Percentiles rank a stretch among this genome's conserved stretches.
Conservation (phyloP, 1,139 yeast species). For the Ogataea hybrid region DNA sequence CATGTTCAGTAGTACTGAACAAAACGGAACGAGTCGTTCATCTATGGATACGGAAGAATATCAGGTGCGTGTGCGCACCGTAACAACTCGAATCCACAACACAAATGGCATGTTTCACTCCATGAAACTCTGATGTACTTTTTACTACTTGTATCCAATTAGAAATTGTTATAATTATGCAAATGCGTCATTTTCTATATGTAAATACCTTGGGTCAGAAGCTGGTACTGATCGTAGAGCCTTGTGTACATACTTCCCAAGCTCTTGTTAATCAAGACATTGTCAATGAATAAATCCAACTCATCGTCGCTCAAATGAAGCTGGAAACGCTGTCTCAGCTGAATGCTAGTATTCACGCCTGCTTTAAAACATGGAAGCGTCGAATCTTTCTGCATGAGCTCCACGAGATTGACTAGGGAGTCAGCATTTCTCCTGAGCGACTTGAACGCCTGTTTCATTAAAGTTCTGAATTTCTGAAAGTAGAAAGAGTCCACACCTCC, state of each 20-base stretch:
- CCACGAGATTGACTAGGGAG: slow-evolving; percentile 76
- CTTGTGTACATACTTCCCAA: slow-evolving; percentile 88
- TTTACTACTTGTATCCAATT: not conserved
- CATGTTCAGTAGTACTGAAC: slow-evolving; percentile 1
- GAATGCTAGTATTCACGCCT: slow-evolving; percentile 78
- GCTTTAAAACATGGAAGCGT: slow-evolving; percentile 86
- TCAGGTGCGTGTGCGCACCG: slow-evolving; percentile 44
- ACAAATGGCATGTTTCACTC: slow-evolving; percentile 38
- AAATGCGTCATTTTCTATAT: slow-evolving; percentile 12
- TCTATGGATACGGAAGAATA: slow-evolving; percentile 28
- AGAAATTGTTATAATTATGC: slow-evolving; percentile 1
- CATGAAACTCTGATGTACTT: slow-evolving; percentile 30
- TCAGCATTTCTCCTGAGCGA: slow-evolving; percentile 70
- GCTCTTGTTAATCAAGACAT: slow-evolving; percentile 69
- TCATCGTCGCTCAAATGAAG: slow-evolving; percentile 71
- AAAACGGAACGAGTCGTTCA: not conserved
- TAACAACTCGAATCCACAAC: slow-evolving; percentile 44
- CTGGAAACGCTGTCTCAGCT: slow-evolving; percentile 78
- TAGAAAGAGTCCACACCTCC: slow-evolving; percentile 71
- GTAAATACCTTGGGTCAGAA: slow-evolving; percentile 80
- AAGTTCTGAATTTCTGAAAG: slow-evolving; percentile 54
- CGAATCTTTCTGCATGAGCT: slow-evolving; percentile 90
- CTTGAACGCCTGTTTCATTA: slow-evolving; percentile 71
- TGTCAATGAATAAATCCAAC: slow-evolving; percentile 74
- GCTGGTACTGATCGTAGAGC: slow-evolving; percentile 89